Evolutionary conservation across 208 protist species (phyloP).

Genomic region (Trypanosoma mega): DNA sequence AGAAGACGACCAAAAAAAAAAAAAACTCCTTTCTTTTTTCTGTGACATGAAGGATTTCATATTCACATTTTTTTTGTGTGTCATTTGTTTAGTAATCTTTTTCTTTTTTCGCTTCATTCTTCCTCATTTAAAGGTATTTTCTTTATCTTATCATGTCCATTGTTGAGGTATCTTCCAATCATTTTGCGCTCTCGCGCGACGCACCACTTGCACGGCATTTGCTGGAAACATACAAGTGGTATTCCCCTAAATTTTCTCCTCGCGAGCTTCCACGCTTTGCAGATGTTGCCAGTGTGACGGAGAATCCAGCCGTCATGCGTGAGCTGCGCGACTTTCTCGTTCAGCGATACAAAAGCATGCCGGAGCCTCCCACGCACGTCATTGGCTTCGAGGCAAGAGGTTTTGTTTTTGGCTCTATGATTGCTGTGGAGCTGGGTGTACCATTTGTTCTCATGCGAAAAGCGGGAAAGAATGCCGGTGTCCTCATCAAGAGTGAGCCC

Average conservation of each 20-base stretch:
- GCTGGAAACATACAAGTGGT: slow-evolving; percentile 80
- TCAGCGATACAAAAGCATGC: slow-evolving; percentile 64
- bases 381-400: slow-evolving; percentile 90
- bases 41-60: too few species aligned
- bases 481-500: slow-evolving; percentile 85
- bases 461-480: slow-evolving; percentile 78
- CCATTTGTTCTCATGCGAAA: slow-evolving; percentile 93
- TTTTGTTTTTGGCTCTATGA: slow-evolving; percentile 87
- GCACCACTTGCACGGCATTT: slow-evolving; percentile 48
- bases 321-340: slow-evolving; percentile 84
- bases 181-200: slow-evolving; percentile 46
- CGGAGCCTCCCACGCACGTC: slow-evolving; percentile 69
- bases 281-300: slow-evolving; percentile 85
- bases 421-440: slow-evolving; percentile 84
- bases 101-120: slow-evolving; percentile 1
- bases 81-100: not conserved
- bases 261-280: slow-evolving; percentile 87
- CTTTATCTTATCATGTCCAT: slow-evolving; percentile 33
- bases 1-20: too few species aligned
- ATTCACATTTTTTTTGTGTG: too few species aligned
- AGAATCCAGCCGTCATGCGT: slow-evolving; percentile 75
- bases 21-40: too few species aligned
- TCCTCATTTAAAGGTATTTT: not conserved
- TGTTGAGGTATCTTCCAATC: slow-evolving; percentile 44
- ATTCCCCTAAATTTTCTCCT: slow-evolving; percentile 85